Percentiles rank a stretch among this genome's conserved stretches.
phyloP scores from a whole-genome alignment of 768 basidiomycete genomes.

The Boletus coccyginus region DNA sequence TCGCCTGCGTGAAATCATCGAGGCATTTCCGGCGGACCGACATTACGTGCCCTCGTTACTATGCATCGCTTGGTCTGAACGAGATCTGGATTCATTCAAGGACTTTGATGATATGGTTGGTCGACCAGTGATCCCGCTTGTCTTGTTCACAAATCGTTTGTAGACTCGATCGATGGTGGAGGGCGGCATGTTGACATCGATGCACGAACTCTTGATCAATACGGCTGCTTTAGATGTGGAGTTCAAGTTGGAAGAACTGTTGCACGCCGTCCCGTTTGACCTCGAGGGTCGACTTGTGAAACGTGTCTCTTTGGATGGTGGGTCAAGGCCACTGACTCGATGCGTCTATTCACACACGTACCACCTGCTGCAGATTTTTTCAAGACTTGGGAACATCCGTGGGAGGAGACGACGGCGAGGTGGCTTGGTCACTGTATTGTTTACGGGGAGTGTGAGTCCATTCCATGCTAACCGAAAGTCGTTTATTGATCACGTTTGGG shows the following conservation, averaged over 20 bases:
- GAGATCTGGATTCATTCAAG: slow-evolving; percentile 34
- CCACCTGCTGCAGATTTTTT: slow-evolving; percentile 22
- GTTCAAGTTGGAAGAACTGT: slow-evolving; percentile 43
- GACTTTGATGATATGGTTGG: slow-evolving; percentile 66
- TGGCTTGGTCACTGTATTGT: slow-evolving; percentile 25
- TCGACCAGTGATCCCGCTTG: not conserved
- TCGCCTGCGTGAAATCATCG: slow-evolving; percentile 63
- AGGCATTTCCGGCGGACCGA: slow-evolving; percentile 49
- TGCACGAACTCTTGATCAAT: slow-evolving; percentile 48
- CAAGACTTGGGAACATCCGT: slow-evolving; percentile 20
- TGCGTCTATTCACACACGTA: not conserved
- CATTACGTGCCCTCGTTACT: slow-evolving; percentile 64
- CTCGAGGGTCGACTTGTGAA: slow-evolving; percentile 55
- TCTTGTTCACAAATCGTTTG: slow-evolving; percentile 4
- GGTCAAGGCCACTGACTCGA: slow-evolving; percentile 17
- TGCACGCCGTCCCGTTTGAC: slow-evolving; percentile 50
- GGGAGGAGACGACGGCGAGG: slow-evolving; percentile 18
- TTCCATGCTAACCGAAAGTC: not conserved
- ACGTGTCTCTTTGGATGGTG: slow-evolving; percentile 46
- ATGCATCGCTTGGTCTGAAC: slow-evolving; percentile 58
- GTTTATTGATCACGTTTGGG: not conserved
- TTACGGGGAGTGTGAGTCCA: slow-evolving; percentile 47
- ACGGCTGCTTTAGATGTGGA: slow-evolving; percentile 57
- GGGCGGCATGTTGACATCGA: slow-evolving; percentile 40
- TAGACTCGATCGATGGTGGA: slow-evolving; percentile 51